Base-by-base conservation (phyloP, 176 grass and related monocot species). In the Alloteropsis semialata region DNA sequence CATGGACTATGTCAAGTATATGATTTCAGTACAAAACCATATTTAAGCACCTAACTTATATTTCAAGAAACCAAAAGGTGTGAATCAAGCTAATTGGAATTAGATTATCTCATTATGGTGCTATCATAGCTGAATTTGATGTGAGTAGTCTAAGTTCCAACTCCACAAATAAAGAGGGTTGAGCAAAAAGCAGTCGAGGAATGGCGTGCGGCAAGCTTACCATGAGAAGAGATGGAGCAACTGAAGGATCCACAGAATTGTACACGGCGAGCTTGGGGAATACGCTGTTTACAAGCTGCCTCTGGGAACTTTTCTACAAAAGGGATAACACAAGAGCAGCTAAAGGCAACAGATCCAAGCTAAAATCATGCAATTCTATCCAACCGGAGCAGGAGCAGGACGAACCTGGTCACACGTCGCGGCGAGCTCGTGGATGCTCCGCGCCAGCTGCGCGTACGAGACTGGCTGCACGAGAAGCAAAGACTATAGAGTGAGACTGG, bases 231-330 rank as follows among this genome's bases (percentile, higher is more conserved):
- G 96, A 99, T 41, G 96, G 96, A 85, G 96, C 96, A 45, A 99
- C 96, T 32, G 96, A 99, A 84, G 96, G 96, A 92, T 99, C 96
- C 50, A 99, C 96, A 21, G 96, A 99, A 88, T 99, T 99, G 80
- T 99, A 99, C 76, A 99, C 96, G 15, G 96, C 96, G 5, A 99
- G 93, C 87, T 99, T 99, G 15, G 96, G 96, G 58, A 99, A 99
- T 49, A 99, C 96, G 33, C 94, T 88, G 68, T 93, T 88, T 32
- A 99, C 83, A 19, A 99, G 89, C 88, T 96, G 91, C 85, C 86
- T 93, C 83, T 96, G 96, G n/a, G 96, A 99, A 80, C 81, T 93
- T 96, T 96, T 99, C 96, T 99, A 76, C 62, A 88, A 14, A 87
- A 81, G 27, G 51, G 28, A 76, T 50, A 25, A 3, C 69, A 74